phyloP scores from a whole-genome alignment of 176 grass and related monocot species.

The Chloris gayana region DNA sequence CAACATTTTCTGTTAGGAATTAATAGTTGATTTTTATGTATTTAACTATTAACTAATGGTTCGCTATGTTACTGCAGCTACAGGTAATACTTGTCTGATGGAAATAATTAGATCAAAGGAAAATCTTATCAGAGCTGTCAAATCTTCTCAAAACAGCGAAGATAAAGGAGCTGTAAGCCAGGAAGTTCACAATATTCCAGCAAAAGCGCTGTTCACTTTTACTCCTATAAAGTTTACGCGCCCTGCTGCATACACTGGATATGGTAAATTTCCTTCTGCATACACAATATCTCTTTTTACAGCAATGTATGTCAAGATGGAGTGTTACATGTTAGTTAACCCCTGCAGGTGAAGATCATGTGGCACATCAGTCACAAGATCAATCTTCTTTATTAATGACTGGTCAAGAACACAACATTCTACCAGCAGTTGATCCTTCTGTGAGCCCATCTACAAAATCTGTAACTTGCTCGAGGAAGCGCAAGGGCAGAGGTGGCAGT shows the following conservation, averaged over 20 bases:
- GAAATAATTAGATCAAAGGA: slow-evolving; percentile 59
- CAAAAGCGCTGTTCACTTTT: neutral
- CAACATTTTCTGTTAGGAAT: slow-evolving; percentile 22
- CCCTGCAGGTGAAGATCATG: slow-evolving; percentile 2
- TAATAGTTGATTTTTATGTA: neutral
- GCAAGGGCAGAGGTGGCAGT: slow-evolving; percentile 8
- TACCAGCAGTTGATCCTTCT: slow-evolving; percentile 16
- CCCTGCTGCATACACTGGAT: neutral
- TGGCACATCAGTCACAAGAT: neutral
- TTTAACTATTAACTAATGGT: slow-evolving; percentile 3
- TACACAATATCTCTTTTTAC: slow-evolving; percentile 3
- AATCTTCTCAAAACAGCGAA: slow-evolving; percentile 13
- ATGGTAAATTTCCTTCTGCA: neutral
- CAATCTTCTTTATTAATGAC: neutral
- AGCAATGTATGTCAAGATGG: neutral
- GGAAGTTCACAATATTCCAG: slow-evolving; percentile 1
- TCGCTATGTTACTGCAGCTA: slow-evolving; percentile 10
- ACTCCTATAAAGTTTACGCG: slow-evolving; percentile 23
- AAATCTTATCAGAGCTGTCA: slow-evolving; percentile 24
- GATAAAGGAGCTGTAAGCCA: slow-evolving; percentile 14
- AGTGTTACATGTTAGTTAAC: slow-evolving; percentile 15
- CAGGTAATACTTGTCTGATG: slow-evolving; percentile 30
- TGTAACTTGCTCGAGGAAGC: slow-evolving; percentile 31
- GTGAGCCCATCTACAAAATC: neutral
- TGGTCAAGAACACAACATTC: slow-evolving; percentile 10